Base-by-base conservation (phyloP, 2,329 filamentous ascomycete genomes). In the Hymenoscyphus fructigenus region DNA sequence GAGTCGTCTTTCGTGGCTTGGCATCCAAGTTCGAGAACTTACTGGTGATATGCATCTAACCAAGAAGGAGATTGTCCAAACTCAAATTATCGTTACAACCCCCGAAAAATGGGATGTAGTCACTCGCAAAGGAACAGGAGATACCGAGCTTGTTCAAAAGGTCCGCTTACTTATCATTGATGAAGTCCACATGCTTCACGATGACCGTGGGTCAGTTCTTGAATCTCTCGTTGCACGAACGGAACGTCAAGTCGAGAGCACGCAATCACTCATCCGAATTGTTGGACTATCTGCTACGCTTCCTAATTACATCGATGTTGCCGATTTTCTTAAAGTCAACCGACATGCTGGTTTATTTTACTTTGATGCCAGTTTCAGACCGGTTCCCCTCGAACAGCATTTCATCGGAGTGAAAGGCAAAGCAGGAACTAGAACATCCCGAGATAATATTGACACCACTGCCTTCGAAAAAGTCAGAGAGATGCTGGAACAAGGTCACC, bases 101-200 rank as follows among this genome's bases (percentile, higher is more conserved):
- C 95, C 95, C 41, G 95, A 99, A 79, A 99, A 99, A 79, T 99
- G 96, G 96, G 95, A 99, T 76, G 95, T 99, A 0, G 92, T 99
- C 5, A 99, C 95, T 2, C 86, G 95, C 67, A 99, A 98, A 78
- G 96, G 94, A 64, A 98, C 93, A 0, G 95, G 96, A 17, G 95
- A 99, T 75, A 98, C 95, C 0, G 95, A 98, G 75, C 85, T 99
- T 2, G 96, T 99, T 15, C 95, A 99, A 73, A 99, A 99, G 76
- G 95, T 99, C 28, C 88, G 94, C 12, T 83, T 99, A 1, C 84
- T 99, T 66, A 98, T 99, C 73, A 98, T 99, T 68, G 95, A 99
- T 77, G 95, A 99, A 79, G 95, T 99, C 0, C 95, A 99, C 75
- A 99, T 99, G 96, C 88, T 99, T 72, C 96, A 99, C 74, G 95